A percentile compares a stretch with the other conserved stretches of the same genome.
Evolutionary conservation across 106 monocot species (phyloP).

Genomic region (Acorus gramineus): DNA sequence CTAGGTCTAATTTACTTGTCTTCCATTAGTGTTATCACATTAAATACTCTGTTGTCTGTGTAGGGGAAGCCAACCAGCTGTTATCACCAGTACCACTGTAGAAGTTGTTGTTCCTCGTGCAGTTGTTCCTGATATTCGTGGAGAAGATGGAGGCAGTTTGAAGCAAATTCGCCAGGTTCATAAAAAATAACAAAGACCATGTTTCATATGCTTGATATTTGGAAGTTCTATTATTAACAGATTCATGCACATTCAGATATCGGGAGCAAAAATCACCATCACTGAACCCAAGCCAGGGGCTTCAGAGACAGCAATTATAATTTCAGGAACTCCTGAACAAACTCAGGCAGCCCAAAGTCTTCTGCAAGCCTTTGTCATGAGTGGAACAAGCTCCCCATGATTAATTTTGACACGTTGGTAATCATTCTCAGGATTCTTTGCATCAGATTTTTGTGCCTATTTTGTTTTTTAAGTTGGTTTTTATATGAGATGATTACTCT

Average conservation of each 20-base stretch:
- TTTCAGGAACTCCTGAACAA: constrained; percentile 93
- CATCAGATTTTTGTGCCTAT: no score
- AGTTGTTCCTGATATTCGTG: constrained; percentile 63
- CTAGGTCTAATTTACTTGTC: neutral
- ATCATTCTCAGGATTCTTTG: no score
- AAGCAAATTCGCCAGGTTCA: constrained; percentile 76
- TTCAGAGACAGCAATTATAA: constrained; percentile 65
- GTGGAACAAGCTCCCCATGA: constrained; percentile 46
- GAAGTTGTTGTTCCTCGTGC: constrained; percentile 78
- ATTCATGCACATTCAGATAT: constrained; percentile 39
- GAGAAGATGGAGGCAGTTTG: constrained; percentile 80
- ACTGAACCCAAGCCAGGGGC: constrained; percentile 77
- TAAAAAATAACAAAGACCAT: neutral
- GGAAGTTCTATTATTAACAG: neutral
- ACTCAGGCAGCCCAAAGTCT: constrained; percentile 94
- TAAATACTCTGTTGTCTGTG: constrained; percentile 6
- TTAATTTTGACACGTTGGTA: neutral
- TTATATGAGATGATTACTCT: no score
- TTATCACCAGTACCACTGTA: constrained; percentile 58
- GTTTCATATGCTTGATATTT: neutral
- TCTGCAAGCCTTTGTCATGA: constrained; percentile 89
- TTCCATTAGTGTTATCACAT: neutral
- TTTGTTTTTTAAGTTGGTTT: no score
- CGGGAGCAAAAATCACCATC: constrained; percentile 87
- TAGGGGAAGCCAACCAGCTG: constrained; percentile 45